Conservation (phyloP, 257 asterid genomes). For the Dorcoceras hygrometricum region DNA sequence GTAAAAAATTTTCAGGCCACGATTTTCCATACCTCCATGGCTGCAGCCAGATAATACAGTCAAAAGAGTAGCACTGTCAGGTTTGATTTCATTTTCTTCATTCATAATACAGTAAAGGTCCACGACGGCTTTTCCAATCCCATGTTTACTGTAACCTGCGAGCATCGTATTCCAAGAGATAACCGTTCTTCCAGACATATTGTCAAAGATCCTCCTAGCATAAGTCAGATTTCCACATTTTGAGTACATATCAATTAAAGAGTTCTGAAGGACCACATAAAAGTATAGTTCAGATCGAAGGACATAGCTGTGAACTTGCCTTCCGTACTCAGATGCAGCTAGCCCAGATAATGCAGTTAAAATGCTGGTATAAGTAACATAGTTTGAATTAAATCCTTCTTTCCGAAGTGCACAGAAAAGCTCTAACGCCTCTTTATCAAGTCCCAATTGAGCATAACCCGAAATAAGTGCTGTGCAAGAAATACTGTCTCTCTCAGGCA, state of each 20-base stretch:
- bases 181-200: slow-evolving; percentile 55
- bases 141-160: slow-evolving; percentile 73
- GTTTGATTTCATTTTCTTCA: slow-evolving; percentile 39
- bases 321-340: slow-evolving; percentile 76
- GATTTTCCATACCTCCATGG: slow-evolving; percentile 75
- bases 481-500: slow-evolving; percentile 69
- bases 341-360: slow-evolving; percentile 78
- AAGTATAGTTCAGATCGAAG: slow-evolving; percentile 51
- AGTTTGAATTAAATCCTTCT: slow-evolving; percentile 59
- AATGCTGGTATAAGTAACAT: slow-evolving; percentile 68
- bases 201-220: slow-evolving; percentile 67
- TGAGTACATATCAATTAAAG: slow-evolving; percentile 84
- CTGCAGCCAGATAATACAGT: slow-evolving; percentile 82
- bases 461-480: slow-evolving; percentile 85
- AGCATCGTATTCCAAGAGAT: slow-evolving; percentile 86
- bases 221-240: slow-evolving; percentile 78
- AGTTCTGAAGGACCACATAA: slow-evolving; percentile 57
- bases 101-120: slow-evolving; percentile 61
- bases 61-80: slow-evolving; percentile 58
- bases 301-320: slow-evolving; percentile 69
- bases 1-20: slow-evolving; percentile 55
- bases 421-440: slow-evolving; percentile 63
- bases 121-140: slow-evolving; percentile 54
- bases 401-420: slow-evolving; percentile 49
- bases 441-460: slow-evolving; percentile 75